Evolutionary conservation across 1,284 basidiomycete species (phyloP).

Genomic region (Leccinum subrobustum): DNA sequence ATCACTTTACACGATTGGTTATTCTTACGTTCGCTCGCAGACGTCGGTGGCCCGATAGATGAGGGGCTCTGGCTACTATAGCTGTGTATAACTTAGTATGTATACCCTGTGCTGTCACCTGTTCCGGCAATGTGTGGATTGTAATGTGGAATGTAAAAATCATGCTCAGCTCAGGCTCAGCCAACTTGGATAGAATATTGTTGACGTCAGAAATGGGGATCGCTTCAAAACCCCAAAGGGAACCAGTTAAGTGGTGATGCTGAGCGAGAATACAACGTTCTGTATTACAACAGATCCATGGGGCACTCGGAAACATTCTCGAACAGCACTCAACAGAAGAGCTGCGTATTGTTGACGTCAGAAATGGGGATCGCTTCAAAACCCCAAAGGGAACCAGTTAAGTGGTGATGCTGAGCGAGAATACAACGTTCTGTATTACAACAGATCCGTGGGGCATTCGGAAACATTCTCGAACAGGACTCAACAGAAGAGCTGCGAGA

Average conservation of each 20-base stretch:
- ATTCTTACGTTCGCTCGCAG: not conserved
- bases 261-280: not conserved
- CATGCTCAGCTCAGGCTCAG: not conserved
- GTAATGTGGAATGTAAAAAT: constrained; percentile 13
- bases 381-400: not conserved
- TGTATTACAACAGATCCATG: not conserved
- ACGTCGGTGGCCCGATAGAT: not conserved
- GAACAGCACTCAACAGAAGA: not conserved
- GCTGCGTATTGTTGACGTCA: not conserved
- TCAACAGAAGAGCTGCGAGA: not conserved
- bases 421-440: not conserved
- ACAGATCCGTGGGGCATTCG: not conserved
- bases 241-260: not conserved
- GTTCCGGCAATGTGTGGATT: not conserved
- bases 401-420: not conserved
- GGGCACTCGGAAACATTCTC: not conserved
- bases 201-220: not conserved
- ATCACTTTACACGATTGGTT: not conserved
- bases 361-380: not conserved
- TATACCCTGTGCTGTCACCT: not conserved
- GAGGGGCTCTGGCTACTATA: not conserved
- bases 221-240: not conserved
- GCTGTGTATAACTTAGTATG: constrained; percentile 6
- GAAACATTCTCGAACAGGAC: not conserved
- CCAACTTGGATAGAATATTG: not conserved